Evolutionary conservation across 768 basidiomycete genomes (phyloP), one percentile per base, ranked within the genome.

Genomic region (Sporobolomyces pararoseus): DNA sequence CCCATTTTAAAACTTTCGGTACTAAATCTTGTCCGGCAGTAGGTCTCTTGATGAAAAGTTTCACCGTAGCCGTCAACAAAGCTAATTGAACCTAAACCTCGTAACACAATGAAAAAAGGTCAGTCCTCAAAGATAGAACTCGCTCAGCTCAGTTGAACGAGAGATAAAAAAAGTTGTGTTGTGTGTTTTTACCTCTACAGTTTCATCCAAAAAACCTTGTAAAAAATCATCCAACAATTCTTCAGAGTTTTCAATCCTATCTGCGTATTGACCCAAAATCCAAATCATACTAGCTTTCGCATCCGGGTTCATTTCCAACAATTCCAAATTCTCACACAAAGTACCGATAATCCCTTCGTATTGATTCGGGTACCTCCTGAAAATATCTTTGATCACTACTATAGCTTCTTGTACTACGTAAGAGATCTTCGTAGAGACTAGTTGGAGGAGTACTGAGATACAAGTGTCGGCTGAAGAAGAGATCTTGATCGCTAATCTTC

Each of bases 331-430:
- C 78, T 91, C 89, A 79, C 95, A 98, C 25, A 99, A 83, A 19
- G 84, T 91, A 0, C 91, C 92, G 64, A 99, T 97, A 75, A 98
- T 88, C 63, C 89, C 90, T 80, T 98, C 96, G 80, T 98, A 99
- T 80, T 87, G 88, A 61, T 93, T 92, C 16, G 96, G 96, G 80
- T 98, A 99, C 69, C 92, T 84, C 72, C 96, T 85, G 85, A 99
- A 98, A 77, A 98, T 89, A 79, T 99, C 96, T 79, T 92, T 98
- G 80, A 89, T 96, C 69, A 99, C 96, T 65, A 99, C 97, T 69
- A 93, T 84, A 3, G 93, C 90, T 79, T 99, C 96, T 80, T 98
- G 96, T 7, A 96, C 91, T 71, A 97, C 96, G 79, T 99, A 99
- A 32, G 87, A 84, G 69, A 98, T 90, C 79, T 96, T 92, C 35